Conservation (phyloP, 768 basidiomycete species). For the Hygrophoropsis aurantiaca region DNA sequence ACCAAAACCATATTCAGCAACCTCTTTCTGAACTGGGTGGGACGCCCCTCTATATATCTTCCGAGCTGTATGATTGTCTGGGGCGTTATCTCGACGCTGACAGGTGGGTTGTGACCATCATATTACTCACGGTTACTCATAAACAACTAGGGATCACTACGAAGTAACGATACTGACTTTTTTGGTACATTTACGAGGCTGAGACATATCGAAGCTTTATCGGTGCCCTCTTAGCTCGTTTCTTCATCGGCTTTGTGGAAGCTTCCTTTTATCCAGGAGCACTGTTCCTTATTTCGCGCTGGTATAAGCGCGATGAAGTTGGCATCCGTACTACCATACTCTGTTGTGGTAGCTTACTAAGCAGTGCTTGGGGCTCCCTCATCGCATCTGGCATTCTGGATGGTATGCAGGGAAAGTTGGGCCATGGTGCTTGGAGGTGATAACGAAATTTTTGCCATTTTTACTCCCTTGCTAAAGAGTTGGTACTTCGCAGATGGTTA, state of each 20-base stretch:
- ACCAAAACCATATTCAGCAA: slow-evolving; percentile 41
- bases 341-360: slow-evolving; percentile 66
- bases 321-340: slow-evolving; percentile 63
- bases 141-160: slow-evolving; percentile 35
- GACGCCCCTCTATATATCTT: slow-evolving; percentile 61
- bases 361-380: slow-evolving; percentile 75
- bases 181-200: slow-evolving; percentile 18
- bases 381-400: slow-evolving; percentile 70
- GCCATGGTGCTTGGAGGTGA: slow-evolving; percentile 68
- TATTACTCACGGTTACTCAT: not conserved
- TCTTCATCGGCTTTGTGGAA: slow-evolving; percentile 71
- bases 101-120: slow-evolving; percentile 32
- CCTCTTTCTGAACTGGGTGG: slow-evolving; percentile 63
- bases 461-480: not conserved
- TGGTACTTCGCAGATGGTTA: slow-evolving; percentile 57
- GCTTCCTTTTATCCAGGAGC: slow-evolving; percentile 66
- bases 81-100: slow-evolving; percentile 55
- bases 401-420: slow-evolving; percentile 48
- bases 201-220: slow-evolving; percentile 44
- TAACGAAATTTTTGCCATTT: too few species aligned
- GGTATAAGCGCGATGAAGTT: slow-evolving; percentile 63
- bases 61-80: slow-evolving; percentile 63
- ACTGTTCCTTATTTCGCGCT: slow-evolving; percentile 63
- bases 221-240: slow-evolving; percentile 63
- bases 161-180: slow-evolving; percentile 1